phyloP scores from a whole-genome alignment of 345 rosid species.

The Excoecaria cochinchinensis region DNA sequence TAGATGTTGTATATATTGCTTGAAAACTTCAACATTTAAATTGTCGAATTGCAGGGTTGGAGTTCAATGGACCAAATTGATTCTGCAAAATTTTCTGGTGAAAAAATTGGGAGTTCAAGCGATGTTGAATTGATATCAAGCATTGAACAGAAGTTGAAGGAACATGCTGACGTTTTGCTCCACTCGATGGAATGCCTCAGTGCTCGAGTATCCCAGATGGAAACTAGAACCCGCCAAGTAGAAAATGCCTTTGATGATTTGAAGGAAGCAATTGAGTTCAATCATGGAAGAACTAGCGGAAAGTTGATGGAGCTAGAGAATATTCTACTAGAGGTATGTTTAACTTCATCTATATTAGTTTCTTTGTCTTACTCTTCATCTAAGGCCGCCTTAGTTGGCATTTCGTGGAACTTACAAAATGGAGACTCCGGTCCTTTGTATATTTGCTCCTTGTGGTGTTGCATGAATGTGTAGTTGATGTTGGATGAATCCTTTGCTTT shows the following conservation, averaged over 20 bases:
- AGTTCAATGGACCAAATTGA: conserved; percentile 22
- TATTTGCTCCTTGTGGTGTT: background rate
- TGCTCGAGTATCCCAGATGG: conserved; percentile 48
- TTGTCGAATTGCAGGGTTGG: conserved; percentile 22
- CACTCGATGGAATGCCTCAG: conserved; percentile 43
- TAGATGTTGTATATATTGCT: background rate
- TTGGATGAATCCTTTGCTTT: background rate
- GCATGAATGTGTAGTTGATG: background rate
- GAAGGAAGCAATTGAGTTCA: conserved; percentile 39
- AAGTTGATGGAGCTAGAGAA: conserved; percentile 51
- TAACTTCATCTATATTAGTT: background rate
- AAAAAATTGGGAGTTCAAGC: conserved; percentile 16
- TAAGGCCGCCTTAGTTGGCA: background rate
- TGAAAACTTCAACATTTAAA: background rate
- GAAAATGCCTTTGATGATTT: conserved; percentile 46
- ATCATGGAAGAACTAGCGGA: conserved; percentile 46
- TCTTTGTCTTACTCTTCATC: background rate
- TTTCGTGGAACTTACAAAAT: background rate
- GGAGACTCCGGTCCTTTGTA: background rate
- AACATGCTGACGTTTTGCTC: conserved; percentile 38
- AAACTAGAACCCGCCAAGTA: conserved; percentile 37
- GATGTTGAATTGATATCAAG: conserved; percentile 35
- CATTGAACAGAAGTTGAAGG: conserved; percentile 48
- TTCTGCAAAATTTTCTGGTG: conserved; percentile 16
- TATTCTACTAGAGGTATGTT: conserved; percentile 47